phyloP scores from a whole-genome alignment of 352 stramenopile species.

The Pythium phragmiticola region DNA sequence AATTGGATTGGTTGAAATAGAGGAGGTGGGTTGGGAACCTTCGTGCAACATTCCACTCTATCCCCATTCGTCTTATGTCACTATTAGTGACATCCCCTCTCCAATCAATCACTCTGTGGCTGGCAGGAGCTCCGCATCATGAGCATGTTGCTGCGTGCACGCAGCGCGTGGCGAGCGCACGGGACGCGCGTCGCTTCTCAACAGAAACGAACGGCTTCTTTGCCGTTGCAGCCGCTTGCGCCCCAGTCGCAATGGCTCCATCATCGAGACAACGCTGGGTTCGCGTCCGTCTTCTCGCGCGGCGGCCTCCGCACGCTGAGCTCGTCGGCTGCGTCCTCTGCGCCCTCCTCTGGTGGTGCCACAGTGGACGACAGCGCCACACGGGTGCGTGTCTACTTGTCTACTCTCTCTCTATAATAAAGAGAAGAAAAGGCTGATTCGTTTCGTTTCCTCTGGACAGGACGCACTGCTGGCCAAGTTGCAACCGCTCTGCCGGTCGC shows the following conservation, averaged over 20 bases:
- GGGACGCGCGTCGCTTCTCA: neutral
- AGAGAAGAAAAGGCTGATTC: neutral
- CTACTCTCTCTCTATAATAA: neutral
- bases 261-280: neutral
- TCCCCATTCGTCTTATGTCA: neutral
- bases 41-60: neutral
- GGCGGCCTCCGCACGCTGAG: neutral
- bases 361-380: neutral
- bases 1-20: slow-evolving; percentile 14
- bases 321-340: neutral
- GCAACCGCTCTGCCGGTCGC: slow-evolving; percentile 49
- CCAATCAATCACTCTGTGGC: neutral
- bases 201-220: neutral
- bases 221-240: neutral
- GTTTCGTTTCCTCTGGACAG: slow-evolving; percentile 2
- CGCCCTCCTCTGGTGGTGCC: neutral
- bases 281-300: neutral
- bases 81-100: neutral
- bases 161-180: slow-evolving; percentile 5
- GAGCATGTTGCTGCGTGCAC: slow-evolving; percentile 7
- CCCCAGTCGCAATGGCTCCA: neutral
- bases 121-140: neutral
- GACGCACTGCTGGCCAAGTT: slow-evolving; percentile 37
- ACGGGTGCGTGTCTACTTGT: neutral
- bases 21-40: neutral